Conservation (phyloP, 495 filamentous ascomycete species). For the Patellaria atrata region DNA sequence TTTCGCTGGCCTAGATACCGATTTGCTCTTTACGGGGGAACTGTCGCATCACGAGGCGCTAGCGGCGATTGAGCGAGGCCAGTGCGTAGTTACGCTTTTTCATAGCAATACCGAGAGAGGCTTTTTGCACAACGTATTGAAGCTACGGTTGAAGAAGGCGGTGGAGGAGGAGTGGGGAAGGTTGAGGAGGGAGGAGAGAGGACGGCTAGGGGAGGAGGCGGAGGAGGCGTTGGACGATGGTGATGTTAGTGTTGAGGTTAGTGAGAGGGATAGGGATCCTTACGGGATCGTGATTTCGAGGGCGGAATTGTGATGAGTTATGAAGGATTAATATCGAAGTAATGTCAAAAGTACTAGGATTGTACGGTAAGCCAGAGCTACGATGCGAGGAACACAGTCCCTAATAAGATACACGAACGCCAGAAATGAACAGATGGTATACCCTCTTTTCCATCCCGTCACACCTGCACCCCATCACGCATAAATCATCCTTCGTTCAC, state of each 20-base stretch:
- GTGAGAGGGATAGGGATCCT: constrained; percentile 66
- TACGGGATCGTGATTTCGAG: constrained; percentile 50
- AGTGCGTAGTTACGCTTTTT: constrained; percentile 65
- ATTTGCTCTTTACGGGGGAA: constrained; percentile 82
- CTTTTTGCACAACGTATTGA: constrained; percentile 59
- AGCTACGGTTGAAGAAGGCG: constrained; percentile 41
- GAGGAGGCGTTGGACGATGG: constrained; percentile 36
- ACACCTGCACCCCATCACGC: no score
- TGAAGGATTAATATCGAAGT: no score
- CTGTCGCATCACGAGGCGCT: constrained; percentile 86
- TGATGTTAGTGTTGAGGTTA: constrained; percentile 51
- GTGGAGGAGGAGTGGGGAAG: constrained; percentile 41
- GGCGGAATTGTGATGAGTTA: constrained; percentile 18
- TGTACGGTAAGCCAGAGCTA: no score
- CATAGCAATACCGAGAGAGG: constrained; percentile 85
- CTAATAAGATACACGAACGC: no score
- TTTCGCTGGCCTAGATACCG: constrained; percentile 46
- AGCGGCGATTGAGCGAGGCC: constrained; percentile 74
- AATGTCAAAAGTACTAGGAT: no score
- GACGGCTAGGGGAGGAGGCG: constrained; percentile 27
- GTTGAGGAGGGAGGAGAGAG: constrained; percentile 28
- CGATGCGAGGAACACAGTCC: no score
- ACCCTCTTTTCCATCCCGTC: no score
- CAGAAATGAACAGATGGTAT: no score
- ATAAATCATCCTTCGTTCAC: no score